Percentiles rank a stretch among this genome's conserved stretches.
Conservation (phyloP, 2,329 filamentous ascomycete genomes). For the Alternaria hordeiaustralica region DNA sequence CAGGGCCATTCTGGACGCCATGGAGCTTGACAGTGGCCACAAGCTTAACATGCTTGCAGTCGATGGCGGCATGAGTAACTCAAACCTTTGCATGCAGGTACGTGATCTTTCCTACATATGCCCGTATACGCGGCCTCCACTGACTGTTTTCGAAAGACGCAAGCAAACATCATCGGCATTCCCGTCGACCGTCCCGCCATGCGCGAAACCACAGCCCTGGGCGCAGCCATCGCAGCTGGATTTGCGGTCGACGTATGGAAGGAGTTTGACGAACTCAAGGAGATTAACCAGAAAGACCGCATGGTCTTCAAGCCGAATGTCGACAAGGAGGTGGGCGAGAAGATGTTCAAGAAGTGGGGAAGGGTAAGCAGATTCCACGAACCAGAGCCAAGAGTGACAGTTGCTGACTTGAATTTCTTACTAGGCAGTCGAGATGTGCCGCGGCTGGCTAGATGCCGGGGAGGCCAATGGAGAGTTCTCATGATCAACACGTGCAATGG, state of each 20-base stretch:
- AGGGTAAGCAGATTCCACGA: slow-evolving; percentile 48
- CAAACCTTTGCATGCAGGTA: slow-evolving; percentile 82
- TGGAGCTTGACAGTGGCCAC: slow-evolving; percentile 84
- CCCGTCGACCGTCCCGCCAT: slow-evolving; percentile 83
- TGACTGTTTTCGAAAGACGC: slow-evolving; percentile 59
- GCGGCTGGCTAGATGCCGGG: slow-evolving; percentile 68
- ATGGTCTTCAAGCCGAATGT: slow-evolving; percentile 74
- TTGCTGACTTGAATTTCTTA: slow-evolving; percentile 6
- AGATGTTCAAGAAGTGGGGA: slow-evolving; percentile 74
- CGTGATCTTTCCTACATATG: slow-evolving; percentile 17
- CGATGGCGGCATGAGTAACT: slow-evolving; percentile 89
- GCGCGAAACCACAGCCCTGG: slow-evolving; percentile 88
- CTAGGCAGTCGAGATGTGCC: slow-evolving; percentile 75
- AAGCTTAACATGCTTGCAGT: slow-evolving; percentile 78
- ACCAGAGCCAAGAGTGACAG: background rate
- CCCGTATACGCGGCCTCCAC: background rate
- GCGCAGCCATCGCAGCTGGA: slow-evolving; percentile 88
- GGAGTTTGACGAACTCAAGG: slow-evolving; percentile 73
- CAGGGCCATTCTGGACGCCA: slow-evolving; percentile 87
- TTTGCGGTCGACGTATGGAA: slow-evolving; percentile 82
- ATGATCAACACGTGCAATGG: slow-evolving; percentile 30
- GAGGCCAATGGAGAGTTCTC: slow-evolving; percentile 45
- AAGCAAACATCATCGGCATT: slow-evolving; percentile 85
- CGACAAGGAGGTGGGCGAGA: slow-evolving; percentile 61
- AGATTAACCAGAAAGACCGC: slow-evolving; percentile 73